These are phyloP conservation scores for Setomelanomma holmii DNA, from an alignment of 2,329 filamentous ascomycete species.

Conservation along the genomic window DNA sequence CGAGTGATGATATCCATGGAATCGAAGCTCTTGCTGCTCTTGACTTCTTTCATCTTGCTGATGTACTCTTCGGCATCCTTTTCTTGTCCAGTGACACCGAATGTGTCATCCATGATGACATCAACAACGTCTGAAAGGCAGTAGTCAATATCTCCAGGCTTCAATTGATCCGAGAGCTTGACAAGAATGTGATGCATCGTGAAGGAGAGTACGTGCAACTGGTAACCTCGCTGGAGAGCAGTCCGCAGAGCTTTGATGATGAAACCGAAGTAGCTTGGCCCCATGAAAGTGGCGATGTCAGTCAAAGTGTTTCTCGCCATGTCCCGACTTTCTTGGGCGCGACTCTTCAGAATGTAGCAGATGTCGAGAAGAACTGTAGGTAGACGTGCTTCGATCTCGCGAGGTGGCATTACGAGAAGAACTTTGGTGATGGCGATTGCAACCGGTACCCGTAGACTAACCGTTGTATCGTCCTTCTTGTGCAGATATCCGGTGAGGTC, in stretches of 20 bases:
- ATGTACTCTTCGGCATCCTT: slow-evolving; percentile 97
- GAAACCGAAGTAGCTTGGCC: slow-evolving; percentile 84
- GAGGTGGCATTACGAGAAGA: slow-evolving; percentile 76
- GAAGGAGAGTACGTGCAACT: slow-evolving; percentile 92
- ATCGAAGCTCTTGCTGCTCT: slow-evolving; percentile 97
- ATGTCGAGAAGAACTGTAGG: slow-evolving; percentile 89
- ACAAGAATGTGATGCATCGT: slow-evolving; percentile 93
- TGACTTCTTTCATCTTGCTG: slow-evolving; percentile 96
- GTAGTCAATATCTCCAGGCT: slow-evolving; percentile 87
- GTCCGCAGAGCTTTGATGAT: slow-evolving; percentile 89
- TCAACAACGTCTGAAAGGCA: slow-evolving; percentile 79
- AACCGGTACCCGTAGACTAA: slow-evolving; percentile 90
- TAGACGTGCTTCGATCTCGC: slow-evolving; percentile 75
- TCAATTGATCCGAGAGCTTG: slow-evolving; percentile 72
- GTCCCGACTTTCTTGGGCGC: slow-evolving; percentile 86
- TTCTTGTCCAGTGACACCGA: slow-evolving; percentile 89
- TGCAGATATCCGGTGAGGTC: slow-evolving; percentile 85
- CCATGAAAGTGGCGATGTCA: slow-evolving; percentile 81
- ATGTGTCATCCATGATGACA: slow-evolving; percentile 97
- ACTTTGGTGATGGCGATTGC: slow-evolving; percentile 89
- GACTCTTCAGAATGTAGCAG: slow-evolving; percentile 89
- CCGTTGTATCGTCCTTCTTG: slow-evolving; percentile 91
- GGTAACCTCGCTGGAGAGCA: slow-evolving; percentile 84
- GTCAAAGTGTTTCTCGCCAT: slow-evolving; percentile 87
- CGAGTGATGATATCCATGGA: slow-evolving; percentile 93